Conservation (phyloP, 441 rosid species). For the Raphanus hybrid region DNA sequence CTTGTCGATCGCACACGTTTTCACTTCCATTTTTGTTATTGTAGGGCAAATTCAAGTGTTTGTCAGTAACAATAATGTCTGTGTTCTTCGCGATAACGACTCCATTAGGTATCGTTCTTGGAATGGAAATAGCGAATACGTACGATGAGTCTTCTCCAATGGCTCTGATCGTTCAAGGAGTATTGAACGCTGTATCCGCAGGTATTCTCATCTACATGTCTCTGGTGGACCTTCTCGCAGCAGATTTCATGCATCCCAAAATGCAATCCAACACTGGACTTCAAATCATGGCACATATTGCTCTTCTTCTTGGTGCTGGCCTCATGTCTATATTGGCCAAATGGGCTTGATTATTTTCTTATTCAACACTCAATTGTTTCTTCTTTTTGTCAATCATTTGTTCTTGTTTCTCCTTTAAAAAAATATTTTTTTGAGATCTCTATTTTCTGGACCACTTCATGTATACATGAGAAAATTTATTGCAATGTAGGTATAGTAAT, state of each 20-base stretch:
- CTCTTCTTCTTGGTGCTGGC: conserved; percentile 61
- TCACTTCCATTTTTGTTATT: not conserved
- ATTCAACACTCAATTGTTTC: not conserved
- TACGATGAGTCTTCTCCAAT: conserved; percentile 57
- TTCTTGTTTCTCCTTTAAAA: not conserved
- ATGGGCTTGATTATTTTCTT: conserved; percentile 56
- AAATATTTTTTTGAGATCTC: conserved; percentile 23
- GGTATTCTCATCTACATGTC: conserved; percentile 87
- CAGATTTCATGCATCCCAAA: conserved; percentile 66
- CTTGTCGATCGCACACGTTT: not conserved
- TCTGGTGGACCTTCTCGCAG: conserved; percentile 82
- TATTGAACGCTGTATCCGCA: conserved; percentile 65
- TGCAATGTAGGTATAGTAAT: not conserved
- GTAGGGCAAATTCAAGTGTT: conserved; percentile 57
- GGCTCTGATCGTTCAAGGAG: conserved; percentile 64
- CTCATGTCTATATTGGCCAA: conserved; percentile 66
- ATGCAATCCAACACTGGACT: conserved; percentile 55
- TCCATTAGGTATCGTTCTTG: conserved; percentile 64
- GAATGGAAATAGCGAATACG: conserved; percentile 55
- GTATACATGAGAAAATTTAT: not conserved
- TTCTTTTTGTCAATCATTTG: not conserved
- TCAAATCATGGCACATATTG: conserved; percentile 45
- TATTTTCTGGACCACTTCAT: conserved; percentile 4
- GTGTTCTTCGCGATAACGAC: conserved; percentile 65
- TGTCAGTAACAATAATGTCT: conserved; percentile 47